Evolutionary conservation across 305 asterid genomes (phyloP).

Genomic region (Fraxinus nigra): DNA sequence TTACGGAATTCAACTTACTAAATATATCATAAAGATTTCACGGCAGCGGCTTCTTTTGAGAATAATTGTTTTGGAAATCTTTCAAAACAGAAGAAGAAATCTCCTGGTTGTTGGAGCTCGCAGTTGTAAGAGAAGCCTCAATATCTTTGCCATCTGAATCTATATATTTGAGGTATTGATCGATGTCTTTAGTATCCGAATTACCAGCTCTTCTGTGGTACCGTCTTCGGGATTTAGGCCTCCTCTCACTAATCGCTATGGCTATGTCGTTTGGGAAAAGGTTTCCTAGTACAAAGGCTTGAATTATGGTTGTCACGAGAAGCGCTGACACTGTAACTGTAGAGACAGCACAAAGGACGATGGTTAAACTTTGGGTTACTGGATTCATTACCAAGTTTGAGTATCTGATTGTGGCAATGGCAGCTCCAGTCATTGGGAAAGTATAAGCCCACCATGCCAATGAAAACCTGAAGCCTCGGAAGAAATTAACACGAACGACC

Average conservation of each 20-base stretch:
- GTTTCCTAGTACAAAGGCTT: conserved; percentile 61
- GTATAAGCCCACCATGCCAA: conserved; percentile 97
- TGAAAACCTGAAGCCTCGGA: conserved; percentile 83
- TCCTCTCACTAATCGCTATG: conserved; percentile 59
- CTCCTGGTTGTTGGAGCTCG: conserved; percentile 16
- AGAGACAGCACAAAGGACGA: conserved; percentile 43
- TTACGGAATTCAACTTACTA: neutral
- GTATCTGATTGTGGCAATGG: conserved; percentile 70
- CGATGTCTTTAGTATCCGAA: conserved; percentile 34
- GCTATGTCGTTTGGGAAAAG: conserved; percentile 75
- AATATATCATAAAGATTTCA: neutral
- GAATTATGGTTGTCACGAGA: conserved; percentile 59
- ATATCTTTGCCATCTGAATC: conserved; percentile 40
- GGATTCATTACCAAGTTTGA: conserved; percentile 40
- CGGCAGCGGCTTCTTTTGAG: neutral
- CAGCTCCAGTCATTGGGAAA: conserved; percentile 85
- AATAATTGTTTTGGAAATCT: neutral
- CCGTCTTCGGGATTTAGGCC: conserved; percentile 41
- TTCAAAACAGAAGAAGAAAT: neutral
- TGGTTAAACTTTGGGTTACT: conserved; percentile 38
- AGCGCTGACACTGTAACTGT: conserved; percentile 54
- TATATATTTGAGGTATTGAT: conserved; percentile 45
- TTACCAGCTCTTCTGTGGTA: conserved; percentile 37
- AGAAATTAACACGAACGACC: conserved; percentile 80
- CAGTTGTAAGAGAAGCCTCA: conserved; percentile 38